phyloP scores from a whole-genome alignment of 306 rosid genomes.

The Mimosa pudica region DNA sequence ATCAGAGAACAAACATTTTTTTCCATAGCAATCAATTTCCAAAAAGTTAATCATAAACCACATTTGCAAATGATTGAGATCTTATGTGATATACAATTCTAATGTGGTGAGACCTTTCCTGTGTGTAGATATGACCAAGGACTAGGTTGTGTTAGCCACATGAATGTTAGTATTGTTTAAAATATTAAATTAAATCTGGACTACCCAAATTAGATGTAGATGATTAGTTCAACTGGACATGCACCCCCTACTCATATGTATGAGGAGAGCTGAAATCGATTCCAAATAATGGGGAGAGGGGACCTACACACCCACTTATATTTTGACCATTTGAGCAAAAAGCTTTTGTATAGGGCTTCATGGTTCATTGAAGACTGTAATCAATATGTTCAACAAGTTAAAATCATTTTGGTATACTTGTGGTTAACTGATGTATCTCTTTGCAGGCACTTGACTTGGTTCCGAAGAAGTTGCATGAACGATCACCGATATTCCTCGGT shows the following conservation, averaged over 20 bases:
- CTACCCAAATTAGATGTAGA: no score
- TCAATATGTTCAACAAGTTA: not conserved
- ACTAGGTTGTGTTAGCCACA: not conserved
- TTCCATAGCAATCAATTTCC: not conserved
- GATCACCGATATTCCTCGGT: slow-evolving; percentile 82
- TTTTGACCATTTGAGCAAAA: no score
- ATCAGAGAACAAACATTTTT: not conserved
- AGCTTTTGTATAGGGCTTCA: not conserved
- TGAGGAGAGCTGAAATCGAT: no score
- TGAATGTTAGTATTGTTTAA: no score
- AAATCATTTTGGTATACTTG: no score
- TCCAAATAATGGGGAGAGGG: no score
- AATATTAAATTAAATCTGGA: no score
- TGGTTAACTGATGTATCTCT: not conserved
- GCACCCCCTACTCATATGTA: no score
- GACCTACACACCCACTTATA: no score
- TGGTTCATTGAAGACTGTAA: not conserved
- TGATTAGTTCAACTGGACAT: no score
- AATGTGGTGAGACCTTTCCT: not conserved
- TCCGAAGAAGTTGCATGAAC: slow-evolving; percentile 69
- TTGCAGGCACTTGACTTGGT: slow-evolving; percentile 82
- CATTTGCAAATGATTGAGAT: not conserved
- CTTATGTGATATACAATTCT: not conserved
- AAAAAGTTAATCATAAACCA: not conserved
- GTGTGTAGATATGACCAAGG: not conserved